Evolutionary conservation across 1,284 basidiomycete genomes (phyloP).

Genomic region (Xerocomus nothofagi): DNA sequence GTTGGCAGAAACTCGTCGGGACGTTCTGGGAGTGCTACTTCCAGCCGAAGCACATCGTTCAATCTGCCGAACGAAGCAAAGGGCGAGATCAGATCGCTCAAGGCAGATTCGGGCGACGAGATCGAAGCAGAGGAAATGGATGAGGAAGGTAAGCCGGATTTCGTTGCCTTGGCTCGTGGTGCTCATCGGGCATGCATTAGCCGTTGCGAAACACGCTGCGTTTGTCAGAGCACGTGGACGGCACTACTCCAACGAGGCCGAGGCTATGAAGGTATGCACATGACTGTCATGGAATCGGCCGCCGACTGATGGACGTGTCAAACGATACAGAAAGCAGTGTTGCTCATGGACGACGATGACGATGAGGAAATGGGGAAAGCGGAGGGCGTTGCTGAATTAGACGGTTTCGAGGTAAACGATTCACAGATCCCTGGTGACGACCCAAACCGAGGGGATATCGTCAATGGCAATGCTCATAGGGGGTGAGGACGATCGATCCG

Average conservation of each 20-base stretch:
- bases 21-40: constrained; percentile 59
- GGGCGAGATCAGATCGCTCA: constrained; percentile 50
- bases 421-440: constrained; percentile 5
- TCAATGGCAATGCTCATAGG: constrained; percentile 40
- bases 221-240: constrained; percentile 81
- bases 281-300: constrained; percentile 2
- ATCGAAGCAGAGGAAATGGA: constrained; percentile 83
- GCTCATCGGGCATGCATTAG: constrained; percentile 39
- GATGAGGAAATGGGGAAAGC: constrained; percentile 48
- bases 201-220: constrained; percentile 78
- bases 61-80: constrained; percentile 71
- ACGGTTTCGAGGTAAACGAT: constrained; percentile 8
- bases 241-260: constrained; percentile 90
- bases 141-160: constrained; percentile 65
- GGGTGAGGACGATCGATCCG: constrained; percentile 9
- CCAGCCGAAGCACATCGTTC: constrained; percentile 82
- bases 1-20: constrained; percentile 49
- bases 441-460: not conserved
- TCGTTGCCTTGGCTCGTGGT: not conserved
- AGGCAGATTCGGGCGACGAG: constrained; percentile 56
- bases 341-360: constrained; percentile 67
- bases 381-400: constrained; percentile 2
- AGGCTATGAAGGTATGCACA: constrained; percentile 79
- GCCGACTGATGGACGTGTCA: not conserved
- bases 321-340: constrained; percentile 55